These are phyloP conservation scores for Herpetospermum pedunculosum DNA, from an alignment of 306 rosid genomes.

Conservation along the genomic window DNA sequence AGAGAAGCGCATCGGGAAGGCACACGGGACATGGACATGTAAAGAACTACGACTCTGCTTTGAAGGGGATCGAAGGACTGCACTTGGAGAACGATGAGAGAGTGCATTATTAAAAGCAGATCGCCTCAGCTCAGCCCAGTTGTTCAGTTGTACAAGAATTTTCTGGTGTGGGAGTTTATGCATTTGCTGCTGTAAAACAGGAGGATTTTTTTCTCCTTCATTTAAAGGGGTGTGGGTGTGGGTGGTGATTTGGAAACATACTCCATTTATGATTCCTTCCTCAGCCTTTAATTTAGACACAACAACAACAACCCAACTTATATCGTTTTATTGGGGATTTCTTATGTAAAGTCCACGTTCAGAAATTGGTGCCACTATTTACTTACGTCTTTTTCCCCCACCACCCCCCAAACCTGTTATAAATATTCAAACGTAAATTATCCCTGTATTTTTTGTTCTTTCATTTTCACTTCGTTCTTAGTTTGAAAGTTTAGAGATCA, in stretches of 20 bases:
- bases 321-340: background rate
- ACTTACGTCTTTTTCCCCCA: too few relatives aligned
- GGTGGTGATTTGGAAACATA: background rate
- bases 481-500: too few relatives aligned
- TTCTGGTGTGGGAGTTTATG: background rate
- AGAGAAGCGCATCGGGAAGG: constrained; percentile 41
- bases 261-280: constrained; percentile 1
- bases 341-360: constrained; percentile 4
- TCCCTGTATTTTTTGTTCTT: too few relatives aligned
- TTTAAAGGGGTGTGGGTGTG: background rate
- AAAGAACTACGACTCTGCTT: constrained; percentile 62
- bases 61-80: constrained; percentile 71
- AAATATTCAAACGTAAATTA: too few relatives aligned
- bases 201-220: background rate
- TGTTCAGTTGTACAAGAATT: constrained; percentile 19
- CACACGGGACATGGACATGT: constrained; percentile 41
- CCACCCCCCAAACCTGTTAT: too few relatives aligned
- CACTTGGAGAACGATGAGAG: constrained; percentile 75
- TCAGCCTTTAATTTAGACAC: background rate
- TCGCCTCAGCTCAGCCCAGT: too few relatives aligned
- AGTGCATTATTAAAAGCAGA: constrained; percentile 35
- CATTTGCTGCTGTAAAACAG: background rate
- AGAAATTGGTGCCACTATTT: background rate
- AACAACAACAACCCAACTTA: background rate
- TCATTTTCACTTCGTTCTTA: too few relatives aligned